phyloP scores from a whole-genome alignment of 176 grass and related monocot species.

The Triticum timopheevii region DNA sequence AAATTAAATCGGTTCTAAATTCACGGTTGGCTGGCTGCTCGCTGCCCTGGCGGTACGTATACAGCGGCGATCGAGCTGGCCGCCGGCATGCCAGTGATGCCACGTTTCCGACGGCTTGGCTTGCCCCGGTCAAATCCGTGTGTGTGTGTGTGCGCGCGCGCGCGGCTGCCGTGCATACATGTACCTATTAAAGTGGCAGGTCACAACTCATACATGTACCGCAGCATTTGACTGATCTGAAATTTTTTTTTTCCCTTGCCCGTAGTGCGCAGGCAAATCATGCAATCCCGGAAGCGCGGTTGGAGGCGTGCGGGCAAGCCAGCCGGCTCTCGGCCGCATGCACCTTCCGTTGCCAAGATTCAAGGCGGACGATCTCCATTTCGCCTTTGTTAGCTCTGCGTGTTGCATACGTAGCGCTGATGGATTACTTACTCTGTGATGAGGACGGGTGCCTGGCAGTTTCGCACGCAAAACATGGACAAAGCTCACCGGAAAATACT shows the following conservation, averaged over 20 bases:
- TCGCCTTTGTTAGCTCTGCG: background rate
- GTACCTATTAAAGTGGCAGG: no score
- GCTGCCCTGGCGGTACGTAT: no score
- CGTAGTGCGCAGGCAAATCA: no score
- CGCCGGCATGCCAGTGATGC: background rate
- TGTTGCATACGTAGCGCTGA: background rate
- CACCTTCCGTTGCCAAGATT: background rate
- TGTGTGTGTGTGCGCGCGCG: background rate
- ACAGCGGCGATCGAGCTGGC: background rate
- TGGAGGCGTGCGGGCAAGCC: no score
- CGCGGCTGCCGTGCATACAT: no score
- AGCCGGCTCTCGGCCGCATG: background rate
- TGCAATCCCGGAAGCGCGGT: no score
- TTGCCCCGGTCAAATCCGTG: background rate
- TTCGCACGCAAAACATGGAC: no score
- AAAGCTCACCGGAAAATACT: no score
- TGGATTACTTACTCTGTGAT: background rate
- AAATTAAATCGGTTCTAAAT: background rate
- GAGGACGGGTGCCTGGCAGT: background rate
- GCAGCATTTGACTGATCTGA: no score
- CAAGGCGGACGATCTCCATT: background rate
- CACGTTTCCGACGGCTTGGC: background rate
- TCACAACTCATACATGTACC: no score
- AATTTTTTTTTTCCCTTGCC: no score
- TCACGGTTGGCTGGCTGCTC: background rate